A percentile compares a stretch with the other conserved stretches of the same genome.
Conservation (phyloP, 371 early-diverging fungal genomes). For the Thermomucor indicae-seudaticae region DNA sequence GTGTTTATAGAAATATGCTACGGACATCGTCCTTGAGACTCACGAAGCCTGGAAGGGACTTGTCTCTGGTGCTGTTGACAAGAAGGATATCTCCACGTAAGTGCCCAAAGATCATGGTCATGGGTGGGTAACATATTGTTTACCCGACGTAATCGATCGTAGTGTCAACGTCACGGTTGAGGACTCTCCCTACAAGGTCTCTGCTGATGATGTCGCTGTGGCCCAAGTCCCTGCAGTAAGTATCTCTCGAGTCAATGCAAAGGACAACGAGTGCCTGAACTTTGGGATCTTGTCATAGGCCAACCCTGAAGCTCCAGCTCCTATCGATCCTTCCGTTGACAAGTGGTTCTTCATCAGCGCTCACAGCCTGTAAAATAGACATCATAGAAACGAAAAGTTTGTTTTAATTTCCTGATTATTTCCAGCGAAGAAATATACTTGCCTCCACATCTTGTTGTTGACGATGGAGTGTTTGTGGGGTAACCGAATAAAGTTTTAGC, state of each 20-base stretch:
- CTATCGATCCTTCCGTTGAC: slow-evolving; percentile 78
- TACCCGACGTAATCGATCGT: slow-evolving; percentile 1
- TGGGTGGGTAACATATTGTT: neutral
- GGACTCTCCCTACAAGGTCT: slow-evolving; percentile 68
- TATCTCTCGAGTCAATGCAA: neutral
- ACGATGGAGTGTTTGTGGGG: no score
- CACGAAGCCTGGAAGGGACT: slow-evolving; percentile 95
- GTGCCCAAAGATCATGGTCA: slow-evolving; percentile 9
- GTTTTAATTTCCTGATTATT: no score
- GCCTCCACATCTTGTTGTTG: no score
- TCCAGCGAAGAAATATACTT: no score
- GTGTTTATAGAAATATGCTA: slow-evolving; percentile 75
- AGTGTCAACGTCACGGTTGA: slow-evolving; percentile 72
- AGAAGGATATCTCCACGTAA: slow-evolving; percentile 69
- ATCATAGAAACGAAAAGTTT: no score
- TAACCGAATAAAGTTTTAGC: no score
- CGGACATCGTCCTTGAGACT: slow-evolving; percentile 88
- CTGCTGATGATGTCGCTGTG: slow-evolving; percentile 53
- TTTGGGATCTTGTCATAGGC: slow-evolving; percentile 17
- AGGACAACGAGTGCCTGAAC: slow-evolving; percentile 1
- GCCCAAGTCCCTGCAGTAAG: slow-evolving; percentile 64
- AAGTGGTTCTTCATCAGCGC: slow-evolving; percentile 97
- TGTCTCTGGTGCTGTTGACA: slow-evolving; percentile 66
- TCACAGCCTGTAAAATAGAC: slow-evolving; percentile 59
- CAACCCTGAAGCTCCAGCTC: slow-evolving; percentile 44